Conservation (phyloP, 306 rosid genomes). For the Mucuna pruriens region DNA sequence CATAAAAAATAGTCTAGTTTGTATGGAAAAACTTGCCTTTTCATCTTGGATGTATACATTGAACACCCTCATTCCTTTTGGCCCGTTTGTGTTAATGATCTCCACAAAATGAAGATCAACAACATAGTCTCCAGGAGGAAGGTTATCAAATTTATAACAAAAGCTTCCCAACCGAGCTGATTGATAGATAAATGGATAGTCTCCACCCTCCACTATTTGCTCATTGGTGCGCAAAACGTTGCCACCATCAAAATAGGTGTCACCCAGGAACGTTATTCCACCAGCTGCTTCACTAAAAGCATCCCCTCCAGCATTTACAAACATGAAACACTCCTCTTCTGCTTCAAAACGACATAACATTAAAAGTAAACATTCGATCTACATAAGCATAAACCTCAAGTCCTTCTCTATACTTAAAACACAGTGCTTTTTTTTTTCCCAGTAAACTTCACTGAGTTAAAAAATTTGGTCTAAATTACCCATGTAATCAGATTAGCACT, state of each 20-base stretch:
- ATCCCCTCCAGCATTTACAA: constrained; percentile 85
- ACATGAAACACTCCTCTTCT: constrained; percentile 73
- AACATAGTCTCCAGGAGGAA: constrained; percentile 72
- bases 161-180: constrained; percentile 77
- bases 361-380: constrained; percentile 34
- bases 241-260: constrained; percentile 73
- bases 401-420: constrained; percentile 1
- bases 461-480: neutral
- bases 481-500: neutral
- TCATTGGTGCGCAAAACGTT: constrained; percentile 67
- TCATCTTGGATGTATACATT: constrained; percentile 80
- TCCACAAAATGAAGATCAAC: constrained; percentile 85
- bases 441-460: neutral
- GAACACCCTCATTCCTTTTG: constrained; percentile 87
- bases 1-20: constrained; percentile 11
- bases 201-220: constrained; percentile 68
- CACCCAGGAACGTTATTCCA: constrained; percentile 56
- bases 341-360: constrained; percentile 40
- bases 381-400: constrained; percentile 8
- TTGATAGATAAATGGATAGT: constrained; percentile 68
- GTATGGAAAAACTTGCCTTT: constrained; percentile 53
- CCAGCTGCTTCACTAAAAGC: constrained; percentile 56
- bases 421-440: neutral
- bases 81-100: constrained; percentile 80
- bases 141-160: constrained; percentile 58